Conservation (phyloP, 2,329 filamentous ascomycete species). For the Apiospora saccharicola region DNA sequence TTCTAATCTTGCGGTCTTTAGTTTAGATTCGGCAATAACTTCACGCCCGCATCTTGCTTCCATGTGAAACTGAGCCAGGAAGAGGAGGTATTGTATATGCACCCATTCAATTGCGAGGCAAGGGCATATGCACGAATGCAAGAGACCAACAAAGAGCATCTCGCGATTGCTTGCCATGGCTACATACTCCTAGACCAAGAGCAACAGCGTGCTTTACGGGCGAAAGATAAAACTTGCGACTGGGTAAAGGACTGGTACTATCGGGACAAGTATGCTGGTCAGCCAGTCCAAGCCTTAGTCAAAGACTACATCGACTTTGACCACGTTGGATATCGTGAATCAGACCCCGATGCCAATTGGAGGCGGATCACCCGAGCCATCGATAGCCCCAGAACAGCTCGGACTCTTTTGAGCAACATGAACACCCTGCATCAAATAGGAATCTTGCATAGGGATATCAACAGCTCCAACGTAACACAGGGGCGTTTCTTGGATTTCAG, state of each 20-base stretch:
- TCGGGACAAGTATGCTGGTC: no score
- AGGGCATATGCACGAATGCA: constrained; percentile 25
- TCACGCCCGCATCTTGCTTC: neutral
- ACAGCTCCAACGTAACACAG: constrained; percentile 5
- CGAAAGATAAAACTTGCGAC: neutral
- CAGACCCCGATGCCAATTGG: no score
- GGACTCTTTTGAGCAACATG: neutral
- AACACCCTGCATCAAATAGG: neutral
- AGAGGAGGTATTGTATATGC: constrained; percentile 20
- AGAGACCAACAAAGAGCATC: constrained; percentile 20
- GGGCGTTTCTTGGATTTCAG: constrained; percentile 28
- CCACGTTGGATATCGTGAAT: no score
- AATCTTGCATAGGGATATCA: constrained; percentile 17
- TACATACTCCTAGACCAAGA: constrained; percentile 22
- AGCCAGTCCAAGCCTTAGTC: no score
- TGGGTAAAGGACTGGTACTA: no score
- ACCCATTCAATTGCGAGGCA: constrained; percentile 25
- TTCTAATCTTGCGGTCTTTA: neutral
- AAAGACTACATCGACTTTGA: no score
- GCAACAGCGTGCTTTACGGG: neutral
- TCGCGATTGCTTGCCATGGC: constrained; percentile 20
- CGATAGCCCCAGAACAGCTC: neutral
- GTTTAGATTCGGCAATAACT: constrained; percentile 21
- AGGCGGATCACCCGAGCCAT: no score
- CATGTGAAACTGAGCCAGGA: neutral